A percentile compares a stretch with the other conserved stretches of the same genome.
phyloP scores from a whole-genome alignment of 1,139 yeast species.

The Lodderomyces jiufengensis region DNA sequence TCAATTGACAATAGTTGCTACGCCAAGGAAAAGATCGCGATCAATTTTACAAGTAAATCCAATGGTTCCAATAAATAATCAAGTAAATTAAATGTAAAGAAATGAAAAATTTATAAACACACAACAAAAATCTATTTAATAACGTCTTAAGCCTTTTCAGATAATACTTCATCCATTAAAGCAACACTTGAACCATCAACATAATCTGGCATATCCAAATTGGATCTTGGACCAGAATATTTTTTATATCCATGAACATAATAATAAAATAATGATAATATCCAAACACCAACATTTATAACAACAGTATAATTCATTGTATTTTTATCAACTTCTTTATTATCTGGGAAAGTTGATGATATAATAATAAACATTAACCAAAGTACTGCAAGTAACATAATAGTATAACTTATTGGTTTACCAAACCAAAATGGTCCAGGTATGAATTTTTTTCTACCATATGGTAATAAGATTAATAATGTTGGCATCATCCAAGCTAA shows the following conservation, averaged over 20 bases:
- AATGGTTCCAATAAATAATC: too few relatives aligned
- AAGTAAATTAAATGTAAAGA: too few relatives aligned
- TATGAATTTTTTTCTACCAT: slow-evolving; percentile 39
- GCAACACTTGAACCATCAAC: slow-evolving; percentile 1
- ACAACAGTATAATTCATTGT: slow-evolving; percentile 36
- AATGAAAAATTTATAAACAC: too few relatives aligned
- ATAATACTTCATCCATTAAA: slow-evolving; percentile 1
- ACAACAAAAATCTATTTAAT: too few relatives aligned
- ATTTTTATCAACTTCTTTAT: slow-evolving; percentile 21
- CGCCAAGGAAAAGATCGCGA: too few relatives aligned
- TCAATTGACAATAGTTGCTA: too few relatives aligned
- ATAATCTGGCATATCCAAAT: slow-evolving; percentile 17
- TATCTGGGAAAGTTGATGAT: slow-evolving; percentile 38
- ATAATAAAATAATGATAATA: slow-evolving; percentile 25
- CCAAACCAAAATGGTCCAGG: slow-evolving; percentile 72
- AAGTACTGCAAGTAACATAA: slow-evolving; percentile 22
- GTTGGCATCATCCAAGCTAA: slow-evolving; percentile 24
- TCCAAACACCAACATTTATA: slow-evolving; percentile 34
- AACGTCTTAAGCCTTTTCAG: not conserved
- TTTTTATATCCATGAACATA: slow-evolving; percentile 24
- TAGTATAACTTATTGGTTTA: slow-evolving; percentile 34
- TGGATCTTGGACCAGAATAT: slow-evolving; percentile 33
- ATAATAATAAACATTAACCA: slow-evolving; percentile 31
- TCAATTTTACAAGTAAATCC: too few relatives aligned
- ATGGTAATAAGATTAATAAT: slow-evolving; percentile 29